Evolutionary conservation across 768 basidiomycete genomes (phyloP).

Genomic region (Lyophyllum semitale): DNA sequence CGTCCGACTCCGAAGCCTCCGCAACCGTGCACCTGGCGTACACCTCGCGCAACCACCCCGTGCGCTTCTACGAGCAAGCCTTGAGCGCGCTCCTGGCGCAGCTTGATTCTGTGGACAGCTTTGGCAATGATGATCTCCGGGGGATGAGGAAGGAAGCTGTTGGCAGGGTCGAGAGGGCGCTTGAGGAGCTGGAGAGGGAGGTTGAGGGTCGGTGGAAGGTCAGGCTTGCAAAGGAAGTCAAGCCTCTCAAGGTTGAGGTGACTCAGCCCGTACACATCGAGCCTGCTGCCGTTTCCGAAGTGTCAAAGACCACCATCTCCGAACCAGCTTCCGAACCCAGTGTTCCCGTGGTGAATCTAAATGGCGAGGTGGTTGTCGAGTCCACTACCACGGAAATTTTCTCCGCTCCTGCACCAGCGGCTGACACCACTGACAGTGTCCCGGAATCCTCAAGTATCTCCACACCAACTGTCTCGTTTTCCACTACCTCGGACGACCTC

Average conservation of each 20-base stretch:
- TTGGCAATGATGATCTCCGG: conserved; percentile 57
- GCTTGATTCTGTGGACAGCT: conserved; percentile 63
- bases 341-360: background rate
- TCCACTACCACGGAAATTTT: background rate
- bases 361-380: background rate
- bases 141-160: conserved; percentile 57
- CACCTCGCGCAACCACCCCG: conserved; percentile 56
- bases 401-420: background rate
- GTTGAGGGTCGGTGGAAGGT: conserved; percentile 45
- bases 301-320: background rate
- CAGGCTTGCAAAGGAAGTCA: conserved; percentile 23
- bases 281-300: background rate
- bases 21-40: conserved; percentile 49
- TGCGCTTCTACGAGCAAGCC: conserved; percentile 64
- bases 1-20: conserved; percentile 19
- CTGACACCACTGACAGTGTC: background rate
- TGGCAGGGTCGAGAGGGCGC: conserved; percentile 51
- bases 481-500: background rate
- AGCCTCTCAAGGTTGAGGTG: conserved; percentile 13
- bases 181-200: conserved; percentile 52
- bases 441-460: background rate
- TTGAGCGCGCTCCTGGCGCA: conserved; percentile 55
- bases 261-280: background rate
- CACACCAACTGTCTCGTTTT: background rate
- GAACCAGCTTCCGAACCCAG: background rate